Conservation (phyloP, 208 protist genomes). For the Herpetomonas samuelpessoai region DNA sequence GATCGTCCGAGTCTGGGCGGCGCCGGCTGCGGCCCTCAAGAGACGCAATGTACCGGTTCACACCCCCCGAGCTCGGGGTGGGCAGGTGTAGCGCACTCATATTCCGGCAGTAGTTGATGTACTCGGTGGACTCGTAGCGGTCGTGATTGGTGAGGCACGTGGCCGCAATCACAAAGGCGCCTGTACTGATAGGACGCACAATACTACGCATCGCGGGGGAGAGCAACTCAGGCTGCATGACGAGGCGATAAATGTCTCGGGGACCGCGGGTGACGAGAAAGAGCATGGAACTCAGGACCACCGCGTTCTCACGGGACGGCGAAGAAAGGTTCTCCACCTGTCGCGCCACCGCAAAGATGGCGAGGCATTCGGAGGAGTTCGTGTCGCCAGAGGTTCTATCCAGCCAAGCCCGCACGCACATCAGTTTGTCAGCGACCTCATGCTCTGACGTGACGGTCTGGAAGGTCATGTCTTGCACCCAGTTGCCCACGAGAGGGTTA, state of each 20-base stretch:
- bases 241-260: neutral
- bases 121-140: neutral
- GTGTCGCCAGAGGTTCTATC: slow-evolving; percentile 10
- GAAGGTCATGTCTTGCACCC: slow-evolving; percentile 20
- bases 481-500: slow-evolving; percentile 22
- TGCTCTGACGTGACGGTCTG: slow-evolving; percentile 1
- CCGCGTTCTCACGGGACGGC: neutral
- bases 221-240: slow-evolving; percentile 6
- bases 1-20: no score
- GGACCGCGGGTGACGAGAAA: slow-evolving; percentile 12
- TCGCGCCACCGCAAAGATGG: slow-evolving; percentile 18
- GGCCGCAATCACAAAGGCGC: slow-evolving; percentile 27
- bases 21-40: no score
- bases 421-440: slow-evolving; percentile 7
- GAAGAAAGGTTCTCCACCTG: neutral
- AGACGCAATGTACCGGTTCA: slow-evolving; percentile 15
- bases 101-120: slow-evolving; percentile 13
- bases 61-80: slow-evolving; percentile 17
- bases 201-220: slow-evolving; percentile 17
- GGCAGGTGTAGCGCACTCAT: slow-evolving; percentile 15
- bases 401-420: slow-evolving; percentile 24
- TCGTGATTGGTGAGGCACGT: slow-evolving; percentile 7
- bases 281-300: slow-evolving; percentile 26
- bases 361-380: slow-evolving; percentile 17
- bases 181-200: slow-evolving; percentile 18